Evolutionary conservation across 208 protist genomes (phyloP), one percentile per base, ranked within the genome.

Genomic region (Crithidia fasciculata): DNA sequence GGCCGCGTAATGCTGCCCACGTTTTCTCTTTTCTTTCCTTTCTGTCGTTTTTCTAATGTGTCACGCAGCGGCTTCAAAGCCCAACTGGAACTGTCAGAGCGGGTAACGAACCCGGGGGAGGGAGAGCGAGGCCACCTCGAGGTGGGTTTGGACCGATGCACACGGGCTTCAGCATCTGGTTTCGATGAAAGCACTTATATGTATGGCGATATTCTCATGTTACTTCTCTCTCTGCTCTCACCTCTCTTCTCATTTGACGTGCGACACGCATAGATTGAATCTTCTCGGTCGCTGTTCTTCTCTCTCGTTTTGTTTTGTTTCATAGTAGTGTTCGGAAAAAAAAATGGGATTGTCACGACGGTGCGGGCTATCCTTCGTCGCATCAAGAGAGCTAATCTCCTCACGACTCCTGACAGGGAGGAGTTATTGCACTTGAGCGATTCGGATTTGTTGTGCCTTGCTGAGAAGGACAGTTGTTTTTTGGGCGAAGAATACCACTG

Each of bases 391-490:
- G 45, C 45, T 49, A 49, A 49, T 49, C 45, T 49, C 45, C 45
- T 49, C 45, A 49, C 45, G 45, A 60, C 36, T 60, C 36, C 36
- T n/a, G 36, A 60, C 28, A 65, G 43, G 41, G 36, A 18, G 41
- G 16, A 44, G 15, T 65, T 65, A 47, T 65, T 65, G 16, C 15
- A 47, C 41, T 65, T 65, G 36, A 47, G 16, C 9, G 43, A 19
- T 8, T 8, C 43, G 40, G 36, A 65, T 49, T 49, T 41, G 40
- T 18, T 47, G 59, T 64, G 73, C 37, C 19, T 45, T 52, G 18
- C 10, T 15, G 8, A 59, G 49, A 40, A 58, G 37, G 19, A 57
- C 40, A 57, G 62, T 68, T 68, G 15, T 49, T 68, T 68, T 49
- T 37, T 57, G 16, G 10, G 28, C 12, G 45, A 49, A 49, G 45